Conservation (phyloP, 768 basidiomycete genomes). For the Termitomyces sp. region DNA sequence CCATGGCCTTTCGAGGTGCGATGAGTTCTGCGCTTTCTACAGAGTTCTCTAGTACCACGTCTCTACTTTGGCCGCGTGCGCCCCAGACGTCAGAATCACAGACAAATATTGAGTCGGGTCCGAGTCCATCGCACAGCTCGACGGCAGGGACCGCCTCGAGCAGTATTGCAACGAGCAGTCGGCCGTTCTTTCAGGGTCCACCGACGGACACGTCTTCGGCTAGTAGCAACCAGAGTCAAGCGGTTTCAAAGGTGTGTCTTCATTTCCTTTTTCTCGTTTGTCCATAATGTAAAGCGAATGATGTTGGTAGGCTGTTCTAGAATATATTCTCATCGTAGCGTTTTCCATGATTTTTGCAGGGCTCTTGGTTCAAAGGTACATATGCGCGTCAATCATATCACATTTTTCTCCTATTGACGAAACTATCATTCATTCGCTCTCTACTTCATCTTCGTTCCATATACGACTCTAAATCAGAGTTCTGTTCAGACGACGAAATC, state of each 20-base stretch:
- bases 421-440: background rate
- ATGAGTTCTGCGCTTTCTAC: background rate
- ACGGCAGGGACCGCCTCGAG: slow-evolving; percentile 2
- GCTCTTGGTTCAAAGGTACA: slow-evolving; percentile 23
- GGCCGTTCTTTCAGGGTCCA: slow-evolving; percentile 26
- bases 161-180: slow-evolving; percentile 4
- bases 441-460: background rate
- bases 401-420: slow-evolving; percentile 5
- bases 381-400: slow-evolving; percentile 5
- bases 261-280: background rate
- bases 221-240: background rate
- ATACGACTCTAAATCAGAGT: background rate
- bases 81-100: background rate
- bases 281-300: background rate
- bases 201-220: slow-evolving; percentile 9
- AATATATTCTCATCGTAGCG: slow-evolving; percentile 28
- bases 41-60: background rate
- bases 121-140: background rate
- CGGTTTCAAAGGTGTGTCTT: slow-evolving; percentile 23
- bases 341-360: slow-evolving; percentile 21
- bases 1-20: background rate
- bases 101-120: background rate
- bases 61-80: slow-evolving; percentile 9
- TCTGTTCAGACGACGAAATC: slow-evolving; percentile 2
- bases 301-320: slow-evolving; percentile 23